These are phyloP conservation scores for Trifolium repens DNA, from an alignment of 306 rosid genomes.

Conservation along the genomic window DNA sequence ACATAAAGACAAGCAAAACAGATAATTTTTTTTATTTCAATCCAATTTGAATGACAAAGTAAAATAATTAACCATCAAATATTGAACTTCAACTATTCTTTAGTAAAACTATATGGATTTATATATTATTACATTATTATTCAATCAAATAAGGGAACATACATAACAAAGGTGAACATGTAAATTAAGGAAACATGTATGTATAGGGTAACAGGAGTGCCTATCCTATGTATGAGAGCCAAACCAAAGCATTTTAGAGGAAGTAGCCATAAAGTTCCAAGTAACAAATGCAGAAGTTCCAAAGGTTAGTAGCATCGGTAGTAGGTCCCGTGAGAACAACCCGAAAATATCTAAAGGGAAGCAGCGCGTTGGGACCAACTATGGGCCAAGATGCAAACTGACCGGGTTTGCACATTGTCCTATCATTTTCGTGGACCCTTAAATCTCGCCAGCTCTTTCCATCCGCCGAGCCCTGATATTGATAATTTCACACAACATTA, in stretches of 20 bases:
- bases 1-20: not conserved
- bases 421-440: conserved; percentile 80
- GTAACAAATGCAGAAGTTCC: conserved; percentile 82
- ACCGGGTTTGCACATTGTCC: conserved; percentile 76
- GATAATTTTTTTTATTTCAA: not conserved
- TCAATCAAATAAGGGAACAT: conserved; percentile 7
- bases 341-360: conserved; percentile 78
- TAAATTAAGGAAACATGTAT: not conserved
- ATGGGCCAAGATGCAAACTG: conserved; percentile 96
- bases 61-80: not conserved
- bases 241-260: conserved; percentile 48
- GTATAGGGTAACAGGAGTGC: conserved; percentile 2
- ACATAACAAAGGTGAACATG: not conserved
- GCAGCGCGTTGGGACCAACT: conserved; percentile 71
- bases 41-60: not conserved
- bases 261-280: conserved; percentile 86
- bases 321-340: conserved; percentile 71
- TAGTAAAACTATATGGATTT: not conserved
- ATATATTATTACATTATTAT: conserved; percentile 26
- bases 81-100: not conserved
- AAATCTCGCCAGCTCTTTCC: conserved; percentile 82
- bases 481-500: conserved; percentile 18
- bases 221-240: not conserved
- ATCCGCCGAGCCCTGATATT: conserved; percentile 85
- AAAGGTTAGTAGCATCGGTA: conserved; percentile 68